Conservation (phyloP, 1,139 yeast species). For the Debaryomyces psychrophilus region DNA sequence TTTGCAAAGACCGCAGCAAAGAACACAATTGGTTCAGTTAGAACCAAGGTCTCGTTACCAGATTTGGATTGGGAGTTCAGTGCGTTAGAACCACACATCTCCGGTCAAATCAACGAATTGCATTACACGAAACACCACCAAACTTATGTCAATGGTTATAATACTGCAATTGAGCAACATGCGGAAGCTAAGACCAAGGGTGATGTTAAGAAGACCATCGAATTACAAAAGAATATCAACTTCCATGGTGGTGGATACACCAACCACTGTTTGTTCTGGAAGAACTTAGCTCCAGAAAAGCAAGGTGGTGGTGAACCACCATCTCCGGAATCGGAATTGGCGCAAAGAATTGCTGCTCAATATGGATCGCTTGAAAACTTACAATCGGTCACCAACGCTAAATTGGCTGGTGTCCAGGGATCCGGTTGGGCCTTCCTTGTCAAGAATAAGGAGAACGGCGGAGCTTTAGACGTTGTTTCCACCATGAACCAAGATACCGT, state of each 20-base stretch:
- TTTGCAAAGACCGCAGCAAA: conserved; percentile 20
- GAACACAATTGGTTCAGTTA: conserved; percentile 34
- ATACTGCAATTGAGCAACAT: conserved; percentile 77
- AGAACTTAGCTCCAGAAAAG: conserved; percentile 80
- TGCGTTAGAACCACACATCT: conserved; percentile 88
- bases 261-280: conserved; percentile 90
- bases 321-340: conserved; percentile 56
- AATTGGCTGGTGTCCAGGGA: conserved; percentile 92
- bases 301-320: conserved; percentile 89
- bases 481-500: conserved; percentile 92
- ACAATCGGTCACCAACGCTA: conserved; percentile 67
- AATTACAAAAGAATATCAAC: conserved; percentile 78
- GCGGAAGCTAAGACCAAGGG: conserved; percentile 69
- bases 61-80: conserved; percentile 85
- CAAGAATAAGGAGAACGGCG: conserved; percentile 80
- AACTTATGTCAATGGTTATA: conserved; percentile 89
- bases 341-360: conserved; percentile 63
- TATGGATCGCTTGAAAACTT: conserved; percentile 81
- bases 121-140: conserved; percentile 96
- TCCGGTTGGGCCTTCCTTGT: conserved; percentile 98
- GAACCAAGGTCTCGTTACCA: conserved; percentile 79
- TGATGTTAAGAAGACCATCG: conserved; percentile 67
- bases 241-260: conserved; percentile 96
- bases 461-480: conserved; percentile 77
- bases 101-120: conserved; percentile 85